These are phyloP conservation scores for Aurinia saxatilis DNA, from an alignment of 345 rosid genomes.

Conservation along the genomic window DNA sequence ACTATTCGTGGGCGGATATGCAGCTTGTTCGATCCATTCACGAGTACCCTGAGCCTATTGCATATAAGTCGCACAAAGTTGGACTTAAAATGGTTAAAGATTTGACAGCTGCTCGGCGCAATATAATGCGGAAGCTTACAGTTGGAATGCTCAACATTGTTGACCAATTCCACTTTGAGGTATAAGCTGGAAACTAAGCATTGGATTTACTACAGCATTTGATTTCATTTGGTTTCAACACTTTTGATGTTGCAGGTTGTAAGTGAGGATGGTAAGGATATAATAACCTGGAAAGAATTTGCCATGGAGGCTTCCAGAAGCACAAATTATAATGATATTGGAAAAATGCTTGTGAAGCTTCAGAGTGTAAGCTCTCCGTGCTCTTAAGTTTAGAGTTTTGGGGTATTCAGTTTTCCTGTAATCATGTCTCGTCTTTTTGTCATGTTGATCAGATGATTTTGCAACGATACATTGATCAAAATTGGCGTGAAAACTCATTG, in stretches of 20 bases:
- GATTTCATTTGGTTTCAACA: constrained; percentile 1
- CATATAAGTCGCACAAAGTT: constrained; percentile 62
- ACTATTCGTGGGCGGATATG: constrained; percentile 98
- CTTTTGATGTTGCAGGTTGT: constrained; percentile 54
- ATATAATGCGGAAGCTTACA: constrained; percentile 78
- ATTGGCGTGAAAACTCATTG: constrained; percentile 58
- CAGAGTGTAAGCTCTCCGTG: constrained; percentile 47
- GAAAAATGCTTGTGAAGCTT: constrained; percentile 87
- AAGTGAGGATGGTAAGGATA: constrained; percentile 59
- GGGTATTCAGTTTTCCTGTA: not conserved
- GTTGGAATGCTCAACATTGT: constrained; percentile 82
- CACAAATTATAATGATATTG: constrained; percentile 71
- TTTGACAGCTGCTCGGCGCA: constrained; percentile 66
- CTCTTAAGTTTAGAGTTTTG: not conserved
- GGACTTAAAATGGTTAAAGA: constrained; percentile 88
- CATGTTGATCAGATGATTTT: constrained; percentile 62
- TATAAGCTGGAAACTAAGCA: constrained; percentile 11
- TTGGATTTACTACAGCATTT: not conserved
- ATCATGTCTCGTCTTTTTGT: constrained; percentile 1
- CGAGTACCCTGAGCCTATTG: constrained; percentile 86
- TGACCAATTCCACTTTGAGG: constrained; percentile 82
- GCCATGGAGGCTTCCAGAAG: constrained; percentile 84
- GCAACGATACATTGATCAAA: constrained; percentile 49
- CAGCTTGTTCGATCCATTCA: constrained; percentile 64
- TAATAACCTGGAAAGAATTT: constrained; percentile 85